Percentiles rank a stretch among this genome's conserved stretches.
Conservation (phyloP, 306 rosid species). For the Lathyrus tuberosus region DNA sequence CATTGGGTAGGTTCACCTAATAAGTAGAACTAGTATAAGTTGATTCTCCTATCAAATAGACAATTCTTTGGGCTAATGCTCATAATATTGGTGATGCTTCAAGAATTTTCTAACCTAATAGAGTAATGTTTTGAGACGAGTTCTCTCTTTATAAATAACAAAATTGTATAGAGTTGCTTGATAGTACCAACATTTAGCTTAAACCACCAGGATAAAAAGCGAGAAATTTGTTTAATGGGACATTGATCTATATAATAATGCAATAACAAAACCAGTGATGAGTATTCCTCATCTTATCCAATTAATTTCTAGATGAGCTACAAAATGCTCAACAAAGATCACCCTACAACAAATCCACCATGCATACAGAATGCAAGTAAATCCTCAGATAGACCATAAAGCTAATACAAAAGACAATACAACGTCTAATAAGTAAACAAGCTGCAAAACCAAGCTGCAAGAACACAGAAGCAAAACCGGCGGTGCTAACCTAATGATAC, state of each 20-base stretch:
- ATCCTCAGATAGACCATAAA: constrained; percentile 24
- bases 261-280: constrained; percentile 25
- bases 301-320: constrained; percentile 32
- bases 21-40: too few species aligned
- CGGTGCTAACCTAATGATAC: constrained; percentile 43
- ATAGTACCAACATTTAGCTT: neutral
- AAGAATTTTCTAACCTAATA: too few species aligned
- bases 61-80: too few species aligned
- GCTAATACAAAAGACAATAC: constrained; percentile 31
- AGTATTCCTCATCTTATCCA: constrained; percentile 29
- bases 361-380: constrained; percentile 38
- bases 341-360: constrained; percentile 41
- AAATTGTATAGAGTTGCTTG: neutral
- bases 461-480: constrained; percentile 36
- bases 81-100: neutral
- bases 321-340: constrained; percentile 39
- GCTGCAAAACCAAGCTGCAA: constrained; percentile 17
- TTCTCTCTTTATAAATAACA: too few species aligned
- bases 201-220: neutral
- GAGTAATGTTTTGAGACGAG: too few species aligned
- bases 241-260: neutral
- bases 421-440: constrained; percentile 29
- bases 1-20: too few species aligned
- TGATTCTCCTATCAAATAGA: too few species aligned
- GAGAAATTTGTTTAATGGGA: neutral